Evolutionary conservation across 129 eudicot species (phyloP), one percentile per base, ranked within the genome.

Genomic region (Deinandra increscens): DNA sequence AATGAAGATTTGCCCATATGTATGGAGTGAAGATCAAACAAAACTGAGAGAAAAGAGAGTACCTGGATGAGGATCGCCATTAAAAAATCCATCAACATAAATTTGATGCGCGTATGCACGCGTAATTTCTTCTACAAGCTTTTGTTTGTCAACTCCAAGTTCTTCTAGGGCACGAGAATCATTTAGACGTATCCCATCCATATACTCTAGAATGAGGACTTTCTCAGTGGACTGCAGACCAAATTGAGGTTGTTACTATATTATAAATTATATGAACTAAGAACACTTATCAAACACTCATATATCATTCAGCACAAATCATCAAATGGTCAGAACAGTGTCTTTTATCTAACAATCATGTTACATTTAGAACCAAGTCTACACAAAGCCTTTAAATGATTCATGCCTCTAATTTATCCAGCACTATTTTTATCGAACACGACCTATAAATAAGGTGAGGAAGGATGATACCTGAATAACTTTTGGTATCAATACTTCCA

Each of bases 51-150:
- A n/a, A 17, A n/a, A 38, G 49, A 41, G 54, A 26, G 63, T 89
- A 94, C 99, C 99, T 69, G 99, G 99, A 78, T 94, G 99, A 81
- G 99, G 99, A 76, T 94, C 99, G 5, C 99, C 99, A 64, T 94
- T 94, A 70, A 94, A 94, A 80, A 94, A 84, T 38, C 99, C 99
- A 82, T 90, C 99, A 77, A 89, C 93, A 72, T 94, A 94, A 23
- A 94, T 94, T 82, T 94, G 99, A 79, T 94, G 99, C n/a, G 97
- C 97, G 80, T 89, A 94, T 9, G 99, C 97, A 46, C 97, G 97
- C 17, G 97, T 94, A 60, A 94, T 94, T 82, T 94, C 99, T 77
- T 94, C 99, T 64, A 94, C 99, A 68, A 94, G 90, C 72, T 89
- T 89, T 85, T 89, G 91, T 77, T 85, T 94, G 70, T 94, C 95